A percentile compares a stretch with the other conserved stretches of the same genome.
These are phyloP conservation scores for Metschnikowia bowlesiae DNA, from an alignment of 805 yeast species.

Conservation along the genomic window DNA sequence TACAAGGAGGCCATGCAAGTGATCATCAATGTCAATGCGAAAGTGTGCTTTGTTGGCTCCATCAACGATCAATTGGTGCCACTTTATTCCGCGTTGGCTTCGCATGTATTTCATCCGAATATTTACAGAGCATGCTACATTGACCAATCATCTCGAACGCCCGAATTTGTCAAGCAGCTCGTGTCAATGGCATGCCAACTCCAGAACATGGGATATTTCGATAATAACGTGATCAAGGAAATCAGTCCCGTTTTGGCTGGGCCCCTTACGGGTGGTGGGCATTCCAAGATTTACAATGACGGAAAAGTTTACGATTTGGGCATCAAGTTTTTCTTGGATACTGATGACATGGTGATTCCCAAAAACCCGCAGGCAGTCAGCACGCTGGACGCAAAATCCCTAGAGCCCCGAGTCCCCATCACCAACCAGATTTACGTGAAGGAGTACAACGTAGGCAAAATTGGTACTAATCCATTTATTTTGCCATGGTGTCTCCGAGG, in stretches of 20 bases:
- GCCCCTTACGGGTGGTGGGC: conserved; percentile 92
- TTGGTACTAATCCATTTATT: conserved; percentile 76
- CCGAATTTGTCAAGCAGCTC: conserved; percentile 70
- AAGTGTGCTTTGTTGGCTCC: conserved; percentile 79
- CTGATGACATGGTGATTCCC: conserved; percentile 54
- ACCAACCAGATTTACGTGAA: conserved; percentile 34
- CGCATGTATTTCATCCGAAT: conserved; percentile 84
- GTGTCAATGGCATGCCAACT: conserved; percentile 70
- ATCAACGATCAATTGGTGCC: conserved; percentile 95
- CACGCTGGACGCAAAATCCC: not conserved
- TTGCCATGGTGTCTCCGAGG: conserved; percentile 94
- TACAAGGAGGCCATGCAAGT: conserved; percentile 63
- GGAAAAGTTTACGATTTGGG: conserved; percentile 81
- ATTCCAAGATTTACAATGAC: conserved; percentile 83
- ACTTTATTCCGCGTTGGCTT: conserved; percentile 77
- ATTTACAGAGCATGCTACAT: conserved; percentile 84
- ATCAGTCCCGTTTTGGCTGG: conserved; percentile 67
- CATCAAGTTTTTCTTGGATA: conserved; percentile 66
- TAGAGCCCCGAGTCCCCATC: conserved; percentile 22
- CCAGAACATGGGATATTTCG: conserved; percentile 73
- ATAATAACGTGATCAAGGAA: conserved; percentile 83
- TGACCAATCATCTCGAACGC: conserved; percentile 75
- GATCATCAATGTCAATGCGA: conserved; percentile 65
- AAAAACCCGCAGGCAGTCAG: conserved; percentile 9
- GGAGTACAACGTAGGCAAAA: conserved; percentile 57